Percentiles rank a stretch among this genome's conserved stretches.
Conservation (phyloP, 2,329 filamentous ascomycete genomes). For the Aspergillus sp. region DNA sequence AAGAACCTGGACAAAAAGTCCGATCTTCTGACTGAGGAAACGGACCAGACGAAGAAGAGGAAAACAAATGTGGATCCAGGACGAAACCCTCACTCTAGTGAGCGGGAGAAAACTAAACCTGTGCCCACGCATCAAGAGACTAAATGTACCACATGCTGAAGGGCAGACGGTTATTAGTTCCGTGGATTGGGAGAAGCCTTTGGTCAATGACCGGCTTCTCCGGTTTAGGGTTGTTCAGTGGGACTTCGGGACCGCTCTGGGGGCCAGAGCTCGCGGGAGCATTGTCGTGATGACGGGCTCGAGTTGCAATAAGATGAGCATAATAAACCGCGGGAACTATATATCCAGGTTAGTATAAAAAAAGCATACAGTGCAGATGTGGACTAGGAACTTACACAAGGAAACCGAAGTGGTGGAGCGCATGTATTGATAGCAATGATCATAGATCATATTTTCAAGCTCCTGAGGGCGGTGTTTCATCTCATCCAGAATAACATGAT, state of each 20-base stretch:
- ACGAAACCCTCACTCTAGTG: no score
- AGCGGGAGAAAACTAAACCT: background rate
- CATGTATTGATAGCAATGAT: constrained; percentile 91
- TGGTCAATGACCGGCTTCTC: constrained; percentile 31
- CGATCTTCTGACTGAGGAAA: background rate
- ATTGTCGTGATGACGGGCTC: constrained; percentile 74
- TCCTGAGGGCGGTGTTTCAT: constrained; percentile 64
- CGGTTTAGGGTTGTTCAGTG: constrained; percentile 29
- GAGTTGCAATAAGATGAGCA: constrained; percentile 81
- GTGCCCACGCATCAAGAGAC: background rate
- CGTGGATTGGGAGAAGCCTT: constrained; percentile 35
- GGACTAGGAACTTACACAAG: constrained; percentile 47
- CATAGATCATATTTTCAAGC: constrained; percentile 86
- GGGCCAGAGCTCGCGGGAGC: constrained; percentile 40
- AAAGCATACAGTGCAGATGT: background rate
- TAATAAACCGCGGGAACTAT: constrained; percentile 85
- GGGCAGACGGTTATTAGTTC: constrained; percentile 27
- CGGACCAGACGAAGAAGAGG: background rate
- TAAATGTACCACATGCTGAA: constrained; percentile 45
- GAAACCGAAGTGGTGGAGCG: constrained; percentile 92
- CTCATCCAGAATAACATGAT: constrained; percentile 86
- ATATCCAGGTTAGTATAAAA: constrained; percentile 5
- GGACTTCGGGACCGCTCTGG: constrained; percentile 39
- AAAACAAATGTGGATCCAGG: background rate
- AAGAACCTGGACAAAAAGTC: background rate